phyloP scores from a whole-genome alignment of 2,329 filamentous ascomycete species.

The Atkinsonella hypoxylon region DNA sequence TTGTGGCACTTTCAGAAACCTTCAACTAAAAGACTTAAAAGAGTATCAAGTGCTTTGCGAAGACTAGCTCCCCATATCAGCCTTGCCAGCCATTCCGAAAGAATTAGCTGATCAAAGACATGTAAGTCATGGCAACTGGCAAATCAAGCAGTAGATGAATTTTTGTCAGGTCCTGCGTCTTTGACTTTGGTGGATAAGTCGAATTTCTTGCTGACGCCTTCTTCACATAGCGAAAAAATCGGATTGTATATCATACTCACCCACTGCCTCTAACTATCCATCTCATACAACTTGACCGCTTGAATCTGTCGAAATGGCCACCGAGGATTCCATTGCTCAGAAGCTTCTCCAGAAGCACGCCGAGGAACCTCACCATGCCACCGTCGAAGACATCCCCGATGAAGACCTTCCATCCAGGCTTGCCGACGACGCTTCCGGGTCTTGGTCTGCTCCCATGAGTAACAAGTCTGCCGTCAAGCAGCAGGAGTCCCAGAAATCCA shows the following conservation, averaged over 20 bases:
- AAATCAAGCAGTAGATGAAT: not conserved
- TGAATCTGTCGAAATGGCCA: constrained; percentile 27
- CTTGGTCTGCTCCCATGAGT: constrained; percentile 38
- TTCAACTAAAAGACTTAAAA: not conserved
- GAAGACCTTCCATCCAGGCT: constrained; percentile 57
- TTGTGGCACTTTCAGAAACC: constrained; percentile 23
- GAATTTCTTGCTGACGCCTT: not conserved
- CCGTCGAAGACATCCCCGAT: constrained; percentile 70
- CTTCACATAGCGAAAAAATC: not conserved
- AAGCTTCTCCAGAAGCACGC: constrained; percentile 53
- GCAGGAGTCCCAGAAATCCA: constrained; percentile 37
- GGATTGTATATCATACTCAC: not conserved
- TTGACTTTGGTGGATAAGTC: not conserved
- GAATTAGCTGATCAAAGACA: not conserved
- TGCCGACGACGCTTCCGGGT: constrained; percentile 32
- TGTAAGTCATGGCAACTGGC: not conserved
- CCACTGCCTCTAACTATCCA: not conserved
- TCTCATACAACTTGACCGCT: not conserved
- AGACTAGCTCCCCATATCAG: not conserved
- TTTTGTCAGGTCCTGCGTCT: too few relatives aligned
- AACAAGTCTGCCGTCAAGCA: constrained; percentile 59
- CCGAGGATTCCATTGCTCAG: constrained; percentile 44
- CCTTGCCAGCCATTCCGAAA: not conserved
- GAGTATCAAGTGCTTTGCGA: constrained; percentile 2
- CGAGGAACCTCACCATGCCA: constrained; percentile 44